Evolutionary conservation across 345 rosid genomes (phyloP).

Genomic region (Eucalyptus brandiana): DNA sequence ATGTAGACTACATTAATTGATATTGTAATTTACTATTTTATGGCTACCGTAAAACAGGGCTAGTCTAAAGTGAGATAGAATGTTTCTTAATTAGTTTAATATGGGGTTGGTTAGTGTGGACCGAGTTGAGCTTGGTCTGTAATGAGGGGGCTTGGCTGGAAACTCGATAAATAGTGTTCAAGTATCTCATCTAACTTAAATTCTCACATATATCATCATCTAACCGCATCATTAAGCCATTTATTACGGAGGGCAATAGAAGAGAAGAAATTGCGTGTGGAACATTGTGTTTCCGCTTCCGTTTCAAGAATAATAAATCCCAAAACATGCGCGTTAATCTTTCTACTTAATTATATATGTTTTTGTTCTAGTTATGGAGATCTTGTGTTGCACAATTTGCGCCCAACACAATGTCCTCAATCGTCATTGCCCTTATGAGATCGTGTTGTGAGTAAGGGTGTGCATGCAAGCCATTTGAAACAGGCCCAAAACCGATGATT

Average conservation of each 20-base stretch:
- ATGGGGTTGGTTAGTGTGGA: accelerated
- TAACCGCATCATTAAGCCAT: too few relatives aligned
- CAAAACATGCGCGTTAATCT: accelerated
- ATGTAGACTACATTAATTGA: accelerated
- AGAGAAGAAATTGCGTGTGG: accelerated
- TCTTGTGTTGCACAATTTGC: too few relatives aligned
- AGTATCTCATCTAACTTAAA: accelerated
- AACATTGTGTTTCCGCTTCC: too few relatives aligned
- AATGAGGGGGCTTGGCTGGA: accelerated
- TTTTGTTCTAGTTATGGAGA: too few relatives aligned
- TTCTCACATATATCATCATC: accelerated
- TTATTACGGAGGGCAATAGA: too few relatives aligned
- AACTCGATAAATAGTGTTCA: too few relatives aligned
- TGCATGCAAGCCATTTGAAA: accelerated
- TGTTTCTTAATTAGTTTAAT: accelerated
- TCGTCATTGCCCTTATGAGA: not conserved
- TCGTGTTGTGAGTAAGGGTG: not conserved
- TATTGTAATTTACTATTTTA: too few relatives aligned
- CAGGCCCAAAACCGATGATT: accelerated
- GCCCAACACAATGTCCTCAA: not conserved
- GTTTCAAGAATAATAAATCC: accelerated
- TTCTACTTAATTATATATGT: too few relatives aligned
- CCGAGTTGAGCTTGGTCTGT: accelerated
- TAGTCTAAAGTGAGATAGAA: accelerated
- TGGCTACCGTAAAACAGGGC: accelerated